Conservation (phyloP, 306 rosid species). For the Pueraria montana region DNA sequence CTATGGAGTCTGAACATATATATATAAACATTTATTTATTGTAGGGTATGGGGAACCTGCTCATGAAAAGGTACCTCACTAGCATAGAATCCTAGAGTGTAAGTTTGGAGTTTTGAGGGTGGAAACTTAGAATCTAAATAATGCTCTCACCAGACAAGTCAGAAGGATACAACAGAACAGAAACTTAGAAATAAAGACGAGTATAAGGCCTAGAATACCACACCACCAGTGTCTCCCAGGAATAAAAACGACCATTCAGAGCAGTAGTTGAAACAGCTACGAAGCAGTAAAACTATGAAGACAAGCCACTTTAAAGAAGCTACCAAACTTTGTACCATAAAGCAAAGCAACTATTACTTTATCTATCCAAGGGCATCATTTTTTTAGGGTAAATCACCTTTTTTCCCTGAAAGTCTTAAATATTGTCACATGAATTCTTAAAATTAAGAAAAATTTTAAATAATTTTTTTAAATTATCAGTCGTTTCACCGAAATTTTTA, state of each 20-base stretch:
- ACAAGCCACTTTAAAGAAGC: neutral
- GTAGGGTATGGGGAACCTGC: constrained; percentile 47
- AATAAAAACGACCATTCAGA: neutral
- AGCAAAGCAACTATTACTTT: constrained; percentile 26
- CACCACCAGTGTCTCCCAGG: neutral
- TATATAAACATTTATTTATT: constrained; percentile 30
- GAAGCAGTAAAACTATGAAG: constrained; percentile 17
- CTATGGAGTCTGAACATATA: neutral
- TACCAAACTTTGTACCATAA: constrained; percentile 48
- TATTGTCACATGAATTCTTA: no score
- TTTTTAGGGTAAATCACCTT: no score
- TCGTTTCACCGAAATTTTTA: no score
- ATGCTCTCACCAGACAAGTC: constrained; percentile 37
- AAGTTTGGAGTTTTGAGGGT: constrained; percentile 27
- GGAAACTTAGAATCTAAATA: constrained; percentile 24
- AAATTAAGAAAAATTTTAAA: no score
- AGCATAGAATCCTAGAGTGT: constrained; percentile 23
- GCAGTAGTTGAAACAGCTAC: constrained; percentile 33
- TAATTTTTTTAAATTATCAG: no score
- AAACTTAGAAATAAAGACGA: neutral
- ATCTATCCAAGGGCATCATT: neutral
- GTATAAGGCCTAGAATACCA: constrained; percentile 1
- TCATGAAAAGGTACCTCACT: constrained; percentile 19
- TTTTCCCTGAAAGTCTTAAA: no score
- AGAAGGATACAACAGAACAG: constrained; percentile 15